Conservation (phyloP, 495 filamentous ascomycete species). For the Hypomontagnella monticulosa region DNA sequence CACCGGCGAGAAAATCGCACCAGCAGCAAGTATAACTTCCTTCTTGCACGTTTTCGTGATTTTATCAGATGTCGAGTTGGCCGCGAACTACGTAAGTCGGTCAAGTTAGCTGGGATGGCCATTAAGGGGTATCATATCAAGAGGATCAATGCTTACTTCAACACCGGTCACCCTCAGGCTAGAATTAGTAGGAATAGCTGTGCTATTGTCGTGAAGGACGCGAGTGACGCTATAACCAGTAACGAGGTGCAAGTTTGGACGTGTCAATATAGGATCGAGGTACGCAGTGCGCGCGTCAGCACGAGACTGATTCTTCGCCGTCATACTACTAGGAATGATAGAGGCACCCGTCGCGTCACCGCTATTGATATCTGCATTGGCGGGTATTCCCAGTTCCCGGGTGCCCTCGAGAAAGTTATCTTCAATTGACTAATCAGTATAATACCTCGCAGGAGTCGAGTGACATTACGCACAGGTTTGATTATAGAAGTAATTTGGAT, state of each 20-base stretch:
- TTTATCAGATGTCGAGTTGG: slow-evolving; percentile 20
- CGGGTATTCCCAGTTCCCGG: slow-evolving; percentile 60
- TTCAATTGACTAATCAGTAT: slow-evolving; percentile 37
- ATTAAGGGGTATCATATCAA: background rate
- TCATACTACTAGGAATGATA: slow-evolving; percentile 57
- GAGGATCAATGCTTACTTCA: slow-evolving; percentile 20
- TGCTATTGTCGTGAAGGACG: slow-evolving; percentile 43
- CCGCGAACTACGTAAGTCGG: slow-evolving; percentile 33
- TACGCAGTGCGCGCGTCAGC: slow-evolving; percentile 62
- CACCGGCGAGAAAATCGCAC: slow-evolving; percentile 61
- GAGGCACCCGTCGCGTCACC: slow-evolving; percentile 59
- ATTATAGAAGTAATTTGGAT: slow-evolving; percentile 62
- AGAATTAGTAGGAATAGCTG: slow-evolving; percentile 39
- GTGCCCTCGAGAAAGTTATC: slow-evolving; percentile 62
- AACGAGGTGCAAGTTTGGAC: slow-evolving; percentile 58
- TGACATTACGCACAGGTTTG: slow-evolving; percentile 51
- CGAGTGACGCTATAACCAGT: slow-evolving; percentile 56
- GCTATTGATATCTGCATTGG: slow-evolving; percentile 56
- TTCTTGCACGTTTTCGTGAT: slow-evolving; percentile 41
- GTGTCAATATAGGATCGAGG: slow-evolving; percentile 52
- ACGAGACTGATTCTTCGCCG: slow-evolving; percentile 58
- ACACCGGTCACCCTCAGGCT: slow-evolving; percentile 38
- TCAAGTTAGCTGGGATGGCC: slow-evolving; percentile 28
- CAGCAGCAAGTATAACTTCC: slow-evolving; percentile 66
- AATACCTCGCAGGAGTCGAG: background rate